Evolutionary conservation across 192 early-diverging fungal genomes (phyloP).

Genomic region (Haplosporangium gracile): DNA sequence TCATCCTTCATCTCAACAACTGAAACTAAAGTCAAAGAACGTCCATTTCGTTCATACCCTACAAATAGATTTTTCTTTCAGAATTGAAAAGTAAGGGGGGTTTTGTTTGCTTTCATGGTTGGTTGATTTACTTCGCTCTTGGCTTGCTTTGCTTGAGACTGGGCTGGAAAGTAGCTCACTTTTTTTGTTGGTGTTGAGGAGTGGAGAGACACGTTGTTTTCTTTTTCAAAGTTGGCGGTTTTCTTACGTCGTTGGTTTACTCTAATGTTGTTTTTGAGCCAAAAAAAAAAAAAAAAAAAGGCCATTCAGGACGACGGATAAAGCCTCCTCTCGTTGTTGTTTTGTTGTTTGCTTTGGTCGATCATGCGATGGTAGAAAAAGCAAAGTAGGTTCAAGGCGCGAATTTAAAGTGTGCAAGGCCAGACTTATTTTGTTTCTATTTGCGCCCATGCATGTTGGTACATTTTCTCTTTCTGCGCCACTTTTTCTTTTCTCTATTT

Average conservation of each 20-base stretch:
- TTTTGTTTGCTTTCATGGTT: too few species aligned
- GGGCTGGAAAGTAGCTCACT: neutral
- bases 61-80: neutral
- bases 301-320: too few species aligned
- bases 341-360: neutral
- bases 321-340: neutral
- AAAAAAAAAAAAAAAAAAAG: neutral
- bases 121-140: neutral
- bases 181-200: neutral
- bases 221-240: neutral
- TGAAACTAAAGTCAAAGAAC: neutral
- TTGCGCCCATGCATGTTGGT: neutral
- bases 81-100: neutral
- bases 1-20: neutral
- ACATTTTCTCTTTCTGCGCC: neutral
- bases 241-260: neutral
- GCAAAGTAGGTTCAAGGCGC: neutral
- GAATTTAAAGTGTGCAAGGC: neutral
- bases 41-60: neutral
- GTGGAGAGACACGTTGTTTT: neutral
- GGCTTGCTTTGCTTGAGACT: neutral
- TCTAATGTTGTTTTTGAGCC: neutral
- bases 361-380: neutral
- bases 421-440: neutral
- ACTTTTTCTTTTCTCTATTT: neutral